phyloP scores from a whole-genome alignment of 176 grass and related monocot species.

The Elymus sibiricus region DNA sequence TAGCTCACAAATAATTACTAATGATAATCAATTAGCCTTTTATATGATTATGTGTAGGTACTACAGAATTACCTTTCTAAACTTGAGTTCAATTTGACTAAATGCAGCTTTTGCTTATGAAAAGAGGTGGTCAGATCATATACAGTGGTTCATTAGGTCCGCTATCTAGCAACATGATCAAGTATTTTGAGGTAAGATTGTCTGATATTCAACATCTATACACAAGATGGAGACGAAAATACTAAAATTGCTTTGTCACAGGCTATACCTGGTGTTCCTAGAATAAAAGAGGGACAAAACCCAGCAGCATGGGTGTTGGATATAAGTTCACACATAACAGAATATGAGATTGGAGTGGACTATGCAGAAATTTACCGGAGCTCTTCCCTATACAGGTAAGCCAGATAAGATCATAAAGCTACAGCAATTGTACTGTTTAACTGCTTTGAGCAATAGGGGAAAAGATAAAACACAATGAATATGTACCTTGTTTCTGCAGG shows the following conservation, averaged over 20 bases:
- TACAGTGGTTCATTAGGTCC: conserved; percentile 76
- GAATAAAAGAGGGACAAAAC: conserved; percentile 70
- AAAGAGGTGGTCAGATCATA: conserved; percentile 82
- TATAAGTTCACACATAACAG: conserved; percentile 69
- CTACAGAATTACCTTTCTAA: background rate
- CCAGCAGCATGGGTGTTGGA: conserved; percentile 86
- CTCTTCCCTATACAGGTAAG: conserved; percentile 72
- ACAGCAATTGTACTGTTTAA: background rate
- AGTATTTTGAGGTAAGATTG: conserved; percentile 88
- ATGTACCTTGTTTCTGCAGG: conserved; percentile 37
- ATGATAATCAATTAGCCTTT: background rate
- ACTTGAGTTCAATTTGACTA: conserved; percentile 24
- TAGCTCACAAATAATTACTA: background rate
- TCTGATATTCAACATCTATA: background rate
- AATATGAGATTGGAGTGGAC: conserved; percentile 64
- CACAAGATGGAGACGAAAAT: background rate
- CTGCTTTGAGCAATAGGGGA: conserved; percentile 4
- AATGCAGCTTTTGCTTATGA: conserved; percentile 88
- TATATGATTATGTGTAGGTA: background rate
- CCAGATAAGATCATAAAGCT: conserved; percentile 11
- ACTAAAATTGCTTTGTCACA: conserved; percentile 30
- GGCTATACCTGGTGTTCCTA: conserved; percentile 82
- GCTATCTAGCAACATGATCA: conserved; percentile 74
- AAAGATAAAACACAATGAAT: conserved; percentile 17
- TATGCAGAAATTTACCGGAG: conserved; percentile 66